These are phyloP conservation scores for Furcasterigmium sp. DNA, from an alignment of 2,329 filamentous ascomycete genomes.

Conservation along the genomic window DNA sequence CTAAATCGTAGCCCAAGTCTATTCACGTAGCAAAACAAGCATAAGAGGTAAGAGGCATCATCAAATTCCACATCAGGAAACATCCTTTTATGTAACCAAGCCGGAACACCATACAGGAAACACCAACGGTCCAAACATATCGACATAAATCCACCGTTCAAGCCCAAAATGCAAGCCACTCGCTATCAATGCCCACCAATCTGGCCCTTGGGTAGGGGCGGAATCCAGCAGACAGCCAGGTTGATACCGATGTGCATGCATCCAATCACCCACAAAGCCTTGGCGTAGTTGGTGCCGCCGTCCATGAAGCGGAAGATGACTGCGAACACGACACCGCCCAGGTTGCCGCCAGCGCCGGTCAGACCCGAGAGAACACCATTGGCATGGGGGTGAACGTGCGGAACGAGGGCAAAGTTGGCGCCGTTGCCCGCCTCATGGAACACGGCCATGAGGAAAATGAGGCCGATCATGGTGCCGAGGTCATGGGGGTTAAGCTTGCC, in stretches of 20 bases:
- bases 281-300: slow-evolving; percentile 59
- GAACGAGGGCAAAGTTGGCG: slow-evolving; percentile 79
- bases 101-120: neutral
- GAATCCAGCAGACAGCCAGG: slow-evolving; percentile 52
- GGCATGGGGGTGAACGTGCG: slow-evolving; percentile 77
- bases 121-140: neutral
- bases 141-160: neutral
- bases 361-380: slow-evolving; percentile 76
- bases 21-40: too few relatives aligned
- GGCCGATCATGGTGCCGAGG: slow-evolving; percentile 64
- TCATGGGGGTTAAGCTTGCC: slow-evolving; percentile 59
- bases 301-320: slow-evolving; percentile 72
- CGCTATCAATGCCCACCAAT: slow-evolving; percentile 37
- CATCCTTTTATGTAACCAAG: neutral
- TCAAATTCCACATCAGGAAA: too few relatives aligned
- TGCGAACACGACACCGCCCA: slow-evolving; percentile 81
- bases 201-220: slow-evolving; percentile 49
- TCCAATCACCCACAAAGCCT: slow-evolving; percentile 77
- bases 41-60: neutral
- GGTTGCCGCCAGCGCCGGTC: slow-evolving; percentile 74
- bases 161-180: neutral
- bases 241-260: slow-evolving; percentile 68
- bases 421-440: slow-evolving; percentile 85
- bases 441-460: slow-evolving; percentile 71
- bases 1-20: too few relatives aligned